phyloP scores from a whole-genome alignment of 2,329 filamentous ascomycete species.

The Shiraia bambusicola region DNA sequence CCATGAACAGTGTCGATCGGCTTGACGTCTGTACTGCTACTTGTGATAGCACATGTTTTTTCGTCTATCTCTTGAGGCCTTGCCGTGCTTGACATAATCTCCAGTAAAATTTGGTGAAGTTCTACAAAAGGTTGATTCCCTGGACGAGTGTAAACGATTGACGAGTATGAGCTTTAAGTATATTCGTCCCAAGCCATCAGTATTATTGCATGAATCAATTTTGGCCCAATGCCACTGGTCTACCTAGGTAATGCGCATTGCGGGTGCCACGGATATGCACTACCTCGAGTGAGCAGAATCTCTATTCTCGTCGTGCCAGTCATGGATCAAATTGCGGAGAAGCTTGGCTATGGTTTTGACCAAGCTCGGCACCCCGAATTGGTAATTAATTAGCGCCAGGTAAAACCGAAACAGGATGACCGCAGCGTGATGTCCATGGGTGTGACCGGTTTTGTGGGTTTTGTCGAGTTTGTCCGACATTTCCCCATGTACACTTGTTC shows the following conservation, averaged over 20 bases:
- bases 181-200: conserved; percentile 12
- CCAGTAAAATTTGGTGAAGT: background rate
- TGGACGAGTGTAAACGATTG: conserved; percentile 6
- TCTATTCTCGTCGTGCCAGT: no score
- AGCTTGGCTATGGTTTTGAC: background rate
- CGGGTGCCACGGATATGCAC: conserved; percentile 2
- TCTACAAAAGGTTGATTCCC: background rate
- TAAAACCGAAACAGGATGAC: background rate
- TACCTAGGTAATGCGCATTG: conserved; percentile 7
- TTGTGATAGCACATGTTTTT: conserved; percentile 3
- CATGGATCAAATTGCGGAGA: background rate
- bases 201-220: conserved; percentile 3
- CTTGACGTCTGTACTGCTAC: conserved; percentile 6
- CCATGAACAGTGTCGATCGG: conserved; percentile 20
- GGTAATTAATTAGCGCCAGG: background rate
- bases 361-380: background rate
- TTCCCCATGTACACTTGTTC: no score
- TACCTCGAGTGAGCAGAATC: no score
- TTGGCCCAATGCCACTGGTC: conserved; percentile 11
- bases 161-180: conserved; percentile 16
- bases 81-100: conserved; percentile 15
- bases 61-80: conserved; percentile 15
- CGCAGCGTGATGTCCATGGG: background rate
- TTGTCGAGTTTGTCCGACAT: no score
- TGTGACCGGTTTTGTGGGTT: background rate